Evolutionary conservation across 2,329 filamentous ascomycete species (phyloP).

Genomic region (Emydomyces testavorans): DNA sequence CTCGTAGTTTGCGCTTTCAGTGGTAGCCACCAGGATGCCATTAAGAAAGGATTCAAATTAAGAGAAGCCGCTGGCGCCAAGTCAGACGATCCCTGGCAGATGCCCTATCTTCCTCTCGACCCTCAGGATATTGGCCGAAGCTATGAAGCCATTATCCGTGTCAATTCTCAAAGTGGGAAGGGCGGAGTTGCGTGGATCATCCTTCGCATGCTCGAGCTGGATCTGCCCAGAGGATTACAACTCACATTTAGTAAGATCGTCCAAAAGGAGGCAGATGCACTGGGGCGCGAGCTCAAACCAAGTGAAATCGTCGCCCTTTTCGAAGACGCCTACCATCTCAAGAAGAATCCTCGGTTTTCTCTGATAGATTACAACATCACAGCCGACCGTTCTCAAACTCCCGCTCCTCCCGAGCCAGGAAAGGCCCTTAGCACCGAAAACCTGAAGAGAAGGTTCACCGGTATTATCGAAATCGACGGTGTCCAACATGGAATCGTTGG

Average conservation of each 20-base stretch:
- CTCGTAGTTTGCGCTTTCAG: constrained; percentile 88
- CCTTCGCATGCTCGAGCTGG: constrained; percentile 74
- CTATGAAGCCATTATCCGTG: constrained; percentile 96
- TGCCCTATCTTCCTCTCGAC: constrained; percentile 88
- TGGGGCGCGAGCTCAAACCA: constrained; percentile 73
- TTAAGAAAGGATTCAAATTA: constrained; percentile 69
- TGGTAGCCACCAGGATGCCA: constrained; percentile 88
- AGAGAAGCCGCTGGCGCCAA: constrained; percentile 51
- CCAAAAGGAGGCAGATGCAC: constrained; percentile 65
- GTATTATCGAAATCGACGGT: constrained; percentile 72
- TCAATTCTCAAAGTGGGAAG: constrained; percentile 94
- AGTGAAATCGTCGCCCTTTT: constrained; percentile 81
- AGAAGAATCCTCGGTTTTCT: constrained; percentile 69
- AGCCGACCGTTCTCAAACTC: constrained; percentile 66
- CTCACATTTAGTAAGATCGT: constrained; percentile 82
- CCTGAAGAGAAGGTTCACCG: constrained; percentile 69
- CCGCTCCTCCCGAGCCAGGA: constrained; percentile 54
- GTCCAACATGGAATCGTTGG: constrained; percentile 67
- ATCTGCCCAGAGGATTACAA: constrained; percentile 84
- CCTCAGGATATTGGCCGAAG: constrained; percentile 86
- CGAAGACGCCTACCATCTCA: constrained; percentile 74
- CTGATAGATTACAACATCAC: constrained; percentile 87
- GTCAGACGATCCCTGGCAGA: constrained; percentile 61
- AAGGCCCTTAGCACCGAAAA: constrained; percentile 68
- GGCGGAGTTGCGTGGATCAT: constrained; percentile 93